A percentile compares a stretch with the other conserved stretches of the same genome.
phyloP scores from a whole-genome alignment of 495 filamentous ascomycete species.

The Podospora pseudocomata region DNA sequence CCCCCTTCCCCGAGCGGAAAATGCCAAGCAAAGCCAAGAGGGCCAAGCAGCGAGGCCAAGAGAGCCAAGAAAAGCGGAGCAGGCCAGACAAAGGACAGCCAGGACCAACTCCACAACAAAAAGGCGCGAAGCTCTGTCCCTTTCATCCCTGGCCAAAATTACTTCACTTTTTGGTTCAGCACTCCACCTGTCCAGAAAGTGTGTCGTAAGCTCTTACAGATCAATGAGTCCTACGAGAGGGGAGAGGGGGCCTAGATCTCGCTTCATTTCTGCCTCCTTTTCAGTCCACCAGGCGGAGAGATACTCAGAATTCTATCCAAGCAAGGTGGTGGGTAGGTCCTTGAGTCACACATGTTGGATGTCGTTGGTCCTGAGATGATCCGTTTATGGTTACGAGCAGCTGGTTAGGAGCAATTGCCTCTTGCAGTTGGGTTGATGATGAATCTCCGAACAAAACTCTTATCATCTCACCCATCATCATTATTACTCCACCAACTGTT shows the following conservation, averaged over 20 bases:
- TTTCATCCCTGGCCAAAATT: neutral
- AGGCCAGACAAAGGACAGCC: neutral
- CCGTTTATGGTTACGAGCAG: neutral
- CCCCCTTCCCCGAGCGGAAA: neutral
- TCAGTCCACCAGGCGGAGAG: neutral
- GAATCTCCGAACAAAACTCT: too few species aligned
- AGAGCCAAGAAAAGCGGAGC: neutral
- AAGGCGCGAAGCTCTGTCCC: neutral
- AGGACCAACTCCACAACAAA: neutral
- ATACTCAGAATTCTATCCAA: neutral
- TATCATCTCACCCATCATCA: neutral
- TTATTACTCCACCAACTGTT: neutral
- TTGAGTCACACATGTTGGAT: neutral
- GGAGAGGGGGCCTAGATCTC: neutral
- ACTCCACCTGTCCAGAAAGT: neutral
- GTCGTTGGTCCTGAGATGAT: neutral
- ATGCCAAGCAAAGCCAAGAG: constrained; percentile 7
- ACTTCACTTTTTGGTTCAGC: neutral
- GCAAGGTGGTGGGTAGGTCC: neutral
- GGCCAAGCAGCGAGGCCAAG: neutral
- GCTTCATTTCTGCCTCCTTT: neutral
- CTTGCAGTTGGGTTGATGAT: neutral
- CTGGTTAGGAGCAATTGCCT: neutral
- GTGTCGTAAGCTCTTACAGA: neutral
- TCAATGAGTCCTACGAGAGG: neutral